These are phyloP conservation scores for Chaetomiaceae sp. DNA, from an alignment of 2,329 filamentous ascomycete species.

Conservation along the genomic window DNA sequence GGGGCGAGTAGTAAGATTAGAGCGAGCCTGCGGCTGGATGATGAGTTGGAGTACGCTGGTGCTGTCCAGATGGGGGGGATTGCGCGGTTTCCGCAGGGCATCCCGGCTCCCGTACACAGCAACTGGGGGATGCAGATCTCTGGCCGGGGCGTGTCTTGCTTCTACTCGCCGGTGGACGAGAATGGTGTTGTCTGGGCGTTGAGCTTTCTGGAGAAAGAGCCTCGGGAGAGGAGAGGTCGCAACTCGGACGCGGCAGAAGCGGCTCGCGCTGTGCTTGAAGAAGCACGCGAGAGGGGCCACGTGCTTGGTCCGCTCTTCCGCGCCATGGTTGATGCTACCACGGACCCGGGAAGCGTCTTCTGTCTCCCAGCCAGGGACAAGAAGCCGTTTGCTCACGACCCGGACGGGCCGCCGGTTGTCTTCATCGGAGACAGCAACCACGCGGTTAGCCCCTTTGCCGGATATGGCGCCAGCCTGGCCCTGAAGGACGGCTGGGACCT, in stretches of 20 bases:
- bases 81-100: conserved; percentile 32
- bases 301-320: conserved; percentile 37
- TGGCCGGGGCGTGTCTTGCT: conserved; percentile 36
- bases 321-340: conserved; percentile 34
- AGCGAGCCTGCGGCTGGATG: conserved; percentile 23
- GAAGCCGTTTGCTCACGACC: conserved; percentile 36
- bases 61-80: conserved; percentile 37
- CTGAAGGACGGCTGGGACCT: conserved; percentile 44
- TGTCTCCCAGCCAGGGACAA: conserved; percentile 42
- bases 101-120: conserved; percentile 32
- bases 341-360: conserved; percentile 35
- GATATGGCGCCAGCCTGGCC: conserved; percentile 45
- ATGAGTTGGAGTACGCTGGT: conserved; percentile 25
- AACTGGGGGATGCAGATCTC: conserved; percentile 40
- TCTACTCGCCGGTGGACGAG: conserved; percentile 41
- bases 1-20: conserved; percentile 41
- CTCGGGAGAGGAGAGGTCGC: conserved; percentile 4
- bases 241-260: conserved; percentile 13
- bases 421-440: conserved; percentile 49
- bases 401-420: conserved; percentile 30
- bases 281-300: conserved; percentile 31
- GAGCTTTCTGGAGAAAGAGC: conserved; percentile 28
- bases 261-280: conserved; percentile 29
- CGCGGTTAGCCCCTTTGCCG: conserved; percentile 45
- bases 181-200: conserved; percentile 40